A percentile compares a stretch with the other conserved stretches of the same genome.
phyloP scores from a whole-genome alignment of 164 flowering plant genomes.

The Vitis riparia region DNA sequence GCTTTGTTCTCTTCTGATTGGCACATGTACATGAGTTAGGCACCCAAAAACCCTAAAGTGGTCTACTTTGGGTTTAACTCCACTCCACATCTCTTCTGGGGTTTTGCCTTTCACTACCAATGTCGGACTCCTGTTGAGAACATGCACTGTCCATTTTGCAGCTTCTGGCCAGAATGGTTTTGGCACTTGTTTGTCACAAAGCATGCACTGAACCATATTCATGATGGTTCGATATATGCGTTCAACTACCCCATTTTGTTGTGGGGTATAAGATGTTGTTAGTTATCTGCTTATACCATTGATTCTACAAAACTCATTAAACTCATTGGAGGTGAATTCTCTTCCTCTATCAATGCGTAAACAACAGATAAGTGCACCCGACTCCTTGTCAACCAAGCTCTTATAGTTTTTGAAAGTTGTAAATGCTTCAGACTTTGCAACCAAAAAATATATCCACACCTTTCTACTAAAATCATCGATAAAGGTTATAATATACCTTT shows the following conservation, averaged over 20 bases:
- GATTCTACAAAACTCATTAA: too few relatives aligned
- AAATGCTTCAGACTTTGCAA: background rate
- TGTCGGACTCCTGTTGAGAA: background rate
- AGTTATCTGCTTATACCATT: too few relatives aligned
- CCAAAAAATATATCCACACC: background rate
- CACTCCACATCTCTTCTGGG: background rate
- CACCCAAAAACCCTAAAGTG: slow-evolving; percentile 8
- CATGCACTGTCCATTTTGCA: slow-evolving; percentile 1
- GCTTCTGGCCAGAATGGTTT: background rate
- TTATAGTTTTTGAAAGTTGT: background rate
- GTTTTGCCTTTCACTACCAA: background rate
- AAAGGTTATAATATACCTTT: too few relatives aligned
- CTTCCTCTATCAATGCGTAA: too few relatives aligned
- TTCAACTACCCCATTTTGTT: too few relatives aligned
- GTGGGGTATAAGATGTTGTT: too few relatives aligned
- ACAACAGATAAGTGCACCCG: too few relatives aligned
- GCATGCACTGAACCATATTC: too few relatives aligned
- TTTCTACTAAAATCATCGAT: background rate
- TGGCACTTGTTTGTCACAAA: too few relatives aligned
- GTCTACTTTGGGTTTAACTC: background rate
- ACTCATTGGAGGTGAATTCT: too few relatives aligned
- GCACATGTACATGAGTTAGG: slow-evolving; percentile 5
- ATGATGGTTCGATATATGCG: too few relatives aligned
- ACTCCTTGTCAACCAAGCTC: background rate
- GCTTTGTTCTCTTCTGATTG: too few relatives aligned